Evolutionary conservation across 176 grass and related monocot species (phyloP).

Genomic region (Calamus simplicifolius): DNA sequence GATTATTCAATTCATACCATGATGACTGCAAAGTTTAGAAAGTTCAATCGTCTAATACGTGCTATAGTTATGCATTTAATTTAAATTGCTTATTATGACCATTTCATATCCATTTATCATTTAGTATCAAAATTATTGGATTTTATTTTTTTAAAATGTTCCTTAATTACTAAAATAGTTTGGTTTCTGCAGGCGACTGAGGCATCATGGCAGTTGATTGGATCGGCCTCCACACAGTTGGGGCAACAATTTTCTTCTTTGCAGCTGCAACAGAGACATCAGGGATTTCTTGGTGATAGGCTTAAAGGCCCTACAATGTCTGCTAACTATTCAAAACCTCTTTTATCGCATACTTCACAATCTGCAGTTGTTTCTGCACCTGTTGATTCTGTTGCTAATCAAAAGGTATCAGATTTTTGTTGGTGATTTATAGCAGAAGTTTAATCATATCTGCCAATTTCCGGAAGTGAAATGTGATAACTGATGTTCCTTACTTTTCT

Average conservation of each 20-base stretch:
- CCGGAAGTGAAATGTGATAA: no score
- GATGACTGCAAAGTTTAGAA: no score
- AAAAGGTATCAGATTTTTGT: conserved; percentile 48
- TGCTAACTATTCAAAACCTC: conserved; percentile 40
- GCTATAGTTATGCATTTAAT: no score
- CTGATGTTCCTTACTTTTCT: background rate
- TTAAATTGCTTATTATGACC: no score
- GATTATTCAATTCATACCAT: no score
- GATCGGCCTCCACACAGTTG: conserved; percentile 50
- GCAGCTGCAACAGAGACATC: conserved; percentile 64
- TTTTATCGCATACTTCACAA: conserved; percentile 32
- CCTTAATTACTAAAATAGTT: background rate
- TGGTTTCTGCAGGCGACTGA: conserved; percentile 52
- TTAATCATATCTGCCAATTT: background rate
- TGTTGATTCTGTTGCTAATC: conserved; percentile 45
- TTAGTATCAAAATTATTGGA: no score
- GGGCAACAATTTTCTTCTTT: conserved; percentile 61
- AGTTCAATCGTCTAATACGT: no score
- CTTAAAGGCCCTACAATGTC: conserved; percentile 32
- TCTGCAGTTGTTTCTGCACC: conserved; percentile 27
- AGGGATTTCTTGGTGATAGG: conserved; percentile 67
- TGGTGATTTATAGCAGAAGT: conserved; percentile 6
- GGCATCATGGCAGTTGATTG: conserved; percentile 71
- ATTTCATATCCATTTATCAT: no score
- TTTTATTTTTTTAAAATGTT: no score